Evolutionary conservation across 2,329 filamentous ascomycete species (phyloP).

Genomic region (Trichoderma afroharzianum): DNA sequence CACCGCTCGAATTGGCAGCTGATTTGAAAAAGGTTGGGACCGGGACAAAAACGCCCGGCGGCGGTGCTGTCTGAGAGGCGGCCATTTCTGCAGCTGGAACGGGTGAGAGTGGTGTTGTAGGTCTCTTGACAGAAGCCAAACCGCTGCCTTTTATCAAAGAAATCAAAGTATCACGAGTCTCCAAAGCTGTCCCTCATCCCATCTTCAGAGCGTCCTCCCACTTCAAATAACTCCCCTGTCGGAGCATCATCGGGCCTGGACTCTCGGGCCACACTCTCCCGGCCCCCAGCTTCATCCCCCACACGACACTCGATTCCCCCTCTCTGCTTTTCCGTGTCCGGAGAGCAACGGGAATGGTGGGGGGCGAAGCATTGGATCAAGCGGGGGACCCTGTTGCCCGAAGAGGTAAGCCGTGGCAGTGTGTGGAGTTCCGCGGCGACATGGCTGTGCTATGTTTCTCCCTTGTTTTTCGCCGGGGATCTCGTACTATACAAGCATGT

Average conservation of each 20-base stretch:
- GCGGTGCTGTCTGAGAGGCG: slow-evolving; percentile 30
- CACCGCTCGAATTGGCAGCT: slow-evolving; percentile 40
- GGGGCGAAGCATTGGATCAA: not conserved
- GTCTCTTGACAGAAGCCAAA: not conserved
- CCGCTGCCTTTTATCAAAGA: not conserved
- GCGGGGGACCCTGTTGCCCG: not conserved
- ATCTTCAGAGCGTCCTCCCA: slow-evolving; percentile 2
- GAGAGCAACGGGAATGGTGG: not conserved
- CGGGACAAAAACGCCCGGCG: slow-evolving; percentile 55
- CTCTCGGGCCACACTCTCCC: slow-evolving; percentile 7
- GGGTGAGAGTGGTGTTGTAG: not conserved
- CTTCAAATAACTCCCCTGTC: slow-evolving; percentile 8
- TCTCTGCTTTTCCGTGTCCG: slow-evolving; percentile 12
- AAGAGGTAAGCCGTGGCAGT: not conserved
- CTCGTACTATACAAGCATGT: slow-evolving; percentile 9
- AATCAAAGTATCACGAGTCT: not conserved
- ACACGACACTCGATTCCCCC: not conserved
- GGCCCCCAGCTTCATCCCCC: not conserved
- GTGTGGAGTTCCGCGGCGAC: slow-evolving; percentile 2
- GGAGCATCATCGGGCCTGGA: not conserved
- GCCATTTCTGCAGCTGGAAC: not conserved
- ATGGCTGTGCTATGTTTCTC: slow-evolving; percentile 10
- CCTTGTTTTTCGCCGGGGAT: slow-evolving; percentile 3
- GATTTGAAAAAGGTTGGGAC: slow-evolving; percentile 61
- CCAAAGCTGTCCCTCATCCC: not conserved